phyloP scores from a whole-genome alignment of 2,329 filamentous ascomycete species.

The Didymosphaeria variabile region DNA sequence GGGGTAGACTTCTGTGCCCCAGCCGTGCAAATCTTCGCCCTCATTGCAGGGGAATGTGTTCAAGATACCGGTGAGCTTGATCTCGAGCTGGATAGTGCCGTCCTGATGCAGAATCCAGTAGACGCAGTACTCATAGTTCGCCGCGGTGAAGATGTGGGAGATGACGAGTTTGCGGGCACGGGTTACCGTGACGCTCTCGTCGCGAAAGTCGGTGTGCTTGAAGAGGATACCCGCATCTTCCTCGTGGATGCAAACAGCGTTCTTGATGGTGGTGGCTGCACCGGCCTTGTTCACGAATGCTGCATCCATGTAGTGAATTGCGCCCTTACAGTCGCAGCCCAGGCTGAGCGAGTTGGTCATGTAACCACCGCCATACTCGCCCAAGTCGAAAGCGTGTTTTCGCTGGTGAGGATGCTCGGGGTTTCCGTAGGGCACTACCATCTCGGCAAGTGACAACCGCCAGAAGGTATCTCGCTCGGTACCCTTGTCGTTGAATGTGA shows the following conservation, averaged over 20 bases:
- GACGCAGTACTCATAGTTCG: slow-evolving; percentile 92
- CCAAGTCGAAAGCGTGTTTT: slow-evolving; percentile 83
- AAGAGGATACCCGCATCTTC: slow-evolving; percentile 92
- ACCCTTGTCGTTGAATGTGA: slow-evolving; percentile 86
- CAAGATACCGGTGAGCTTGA: slow-evolving; percentile 88
- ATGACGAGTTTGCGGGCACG: slow-evolving; percentile 86
- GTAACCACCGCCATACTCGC: slow-evolving; percentile 83
- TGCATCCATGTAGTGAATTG: slow-evolving; percentile 91
- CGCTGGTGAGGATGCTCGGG: slow-evolving; percentile 81
- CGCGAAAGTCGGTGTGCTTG: slow-evolving; percentile 94
- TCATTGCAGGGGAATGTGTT: slow-evolving; percentile 88
- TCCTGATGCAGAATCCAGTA: slow-evolving; percentile 95
- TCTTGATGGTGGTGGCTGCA: slow-evolving; percentile 82
- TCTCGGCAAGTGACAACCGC: slow-evolving; percentile 87
- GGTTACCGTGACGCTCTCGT: slow-evolving; percentile 86
- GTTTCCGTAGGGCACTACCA: slow-evolving; percentile 91
- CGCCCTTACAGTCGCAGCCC: slow-evolving; percentile 87
- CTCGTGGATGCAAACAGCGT: slow-evolving; percentile 94
- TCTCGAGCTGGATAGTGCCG: slow-evolving; percentile 89
- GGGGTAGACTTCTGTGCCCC: slow-evolving; percentile 91
- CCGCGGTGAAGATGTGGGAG: slow-evolving; percentile 92
- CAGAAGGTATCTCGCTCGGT: slow-evolving; percentile 83
- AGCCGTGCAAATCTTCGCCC: slow-evolving; percentile 82
- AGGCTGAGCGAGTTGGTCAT: slow-evolving; percentile 82
- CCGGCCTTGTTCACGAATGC: slow-evolving; percentile 82